phyloP scores from a whole-genome alignment of 2,329 filamentous ascomycete genomes.

The Epichloe gansuensis region DNA sequence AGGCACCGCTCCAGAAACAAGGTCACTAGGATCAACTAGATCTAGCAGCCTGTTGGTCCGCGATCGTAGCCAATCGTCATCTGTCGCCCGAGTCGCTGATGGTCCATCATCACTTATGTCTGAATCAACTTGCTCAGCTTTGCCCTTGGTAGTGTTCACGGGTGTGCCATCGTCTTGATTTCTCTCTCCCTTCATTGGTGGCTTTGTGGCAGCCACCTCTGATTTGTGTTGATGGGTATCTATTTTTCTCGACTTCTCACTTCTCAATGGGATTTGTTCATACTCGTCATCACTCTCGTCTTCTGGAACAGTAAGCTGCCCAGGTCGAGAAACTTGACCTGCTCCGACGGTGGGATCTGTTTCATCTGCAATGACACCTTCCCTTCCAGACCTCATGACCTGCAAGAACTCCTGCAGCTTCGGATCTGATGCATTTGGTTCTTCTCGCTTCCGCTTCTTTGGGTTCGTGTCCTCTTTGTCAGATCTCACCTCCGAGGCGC shows the following conservation, averaged over 20 bases:
- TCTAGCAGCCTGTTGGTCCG: constrained; percentile 79
- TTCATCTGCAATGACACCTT: constrained; percentile 22
- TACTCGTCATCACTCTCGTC: constrained; percentile 66
- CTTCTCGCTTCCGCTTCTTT: constrained; percentile 59
- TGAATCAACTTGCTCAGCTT: constrained; percentile 10
- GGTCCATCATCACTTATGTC: constrained; percentile 15
- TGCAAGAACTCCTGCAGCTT: constrained; percentile 80
- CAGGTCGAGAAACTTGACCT: constrained; percentile 10
- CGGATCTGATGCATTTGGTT: constrained; percentile 50
- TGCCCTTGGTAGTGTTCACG: constrained; percentile 3
- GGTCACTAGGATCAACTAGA: constrained; percentile 63
- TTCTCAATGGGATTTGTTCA: constrained; percentile 48
- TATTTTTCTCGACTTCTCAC: constrained; percentile 31
- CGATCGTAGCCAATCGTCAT: constrained; percentile 85
- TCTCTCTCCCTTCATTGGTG: constrained; percentile 7
- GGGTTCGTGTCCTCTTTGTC: constrained; percentile 26
- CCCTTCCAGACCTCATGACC: constrained; percentile 54
- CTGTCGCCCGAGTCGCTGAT: constrained; percentile 40
- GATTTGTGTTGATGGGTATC: constrained; percentile 10
- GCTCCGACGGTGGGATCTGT: constrained; percentile 12
- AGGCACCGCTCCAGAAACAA: constrained; percentile 14
- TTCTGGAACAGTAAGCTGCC: constrained; percentile 30
- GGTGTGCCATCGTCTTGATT: not conserved
- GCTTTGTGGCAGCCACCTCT: constrained; percentile 2
- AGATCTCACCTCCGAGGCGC: constrained; percentile 3